Evolutionary conservation across 1,139 yeast species (phyloP).

Genomic region (Saccharomyces hybrid): DNA sequence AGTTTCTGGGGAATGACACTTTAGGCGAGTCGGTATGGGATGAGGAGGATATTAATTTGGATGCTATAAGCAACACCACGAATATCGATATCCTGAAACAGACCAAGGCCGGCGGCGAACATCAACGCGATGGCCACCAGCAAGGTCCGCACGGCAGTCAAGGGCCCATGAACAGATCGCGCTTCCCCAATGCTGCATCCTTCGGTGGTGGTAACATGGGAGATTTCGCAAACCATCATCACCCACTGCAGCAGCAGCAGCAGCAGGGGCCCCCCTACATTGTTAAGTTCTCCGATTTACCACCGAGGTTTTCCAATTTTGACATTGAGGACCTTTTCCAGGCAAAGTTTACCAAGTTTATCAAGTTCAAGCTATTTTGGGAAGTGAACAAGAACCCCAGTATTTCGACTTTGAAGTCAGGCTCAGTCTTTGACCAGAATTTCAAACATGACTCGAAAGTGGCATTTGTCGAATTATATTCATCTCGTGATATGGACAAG

Average conservation of each 20-base stretch:
- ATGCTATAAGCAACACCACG: conserved; percentile 23
- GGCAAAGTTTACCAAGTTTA: conserved; percentile 32
- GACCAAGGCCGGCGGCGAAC: not conserved
- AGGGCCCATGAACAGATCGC: not conserved
- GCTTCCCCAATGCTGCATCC: conserved; percentile 8
- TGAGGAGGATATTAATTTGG: conserved; percentile 27
- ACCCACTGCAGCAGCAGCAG: conserved; percentile 3
- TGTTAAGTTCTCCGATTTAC: conserved; percentile 46
- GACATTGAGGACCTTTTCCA: conserved; percentile 33
- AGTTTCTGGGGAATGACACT: conserved; percentile 30
- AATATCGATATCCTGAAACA: conserved; percentile 23
- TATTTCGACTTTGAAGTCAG: conserved; percentile 18
- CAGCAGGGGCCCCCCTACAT: conserved; percentile 45
- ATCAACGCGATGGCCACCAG: not conserved
- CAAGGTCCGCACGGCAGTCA: not conserved
- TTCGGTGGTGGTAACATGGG: conserved; percentile 5
- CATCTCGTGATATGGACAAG: conserved; percentile 41
- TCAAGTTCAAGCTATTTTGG: conserved; percentile 36
- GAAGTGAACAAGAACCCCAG: conserved; percentile 32
- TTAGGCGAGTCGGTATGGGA: conserved; percentile 31
- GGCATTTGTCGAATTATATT: conserved; percentile 51
- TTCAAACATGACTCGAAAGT: conserved; percentile 38
- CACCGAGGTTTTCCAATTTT: conserved; percentile 32
- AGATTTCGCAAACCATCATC: conserved; percentile 3
- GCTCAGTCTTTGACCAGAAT: conserved; percentile 26